Percentiles rank a stretch among this genome's conserved stretches.
These are phyloP conservation scores for Sinapis alba DNA, from an alignment of 441 rosid genomes.

Conservation along the genomic window DNA sequence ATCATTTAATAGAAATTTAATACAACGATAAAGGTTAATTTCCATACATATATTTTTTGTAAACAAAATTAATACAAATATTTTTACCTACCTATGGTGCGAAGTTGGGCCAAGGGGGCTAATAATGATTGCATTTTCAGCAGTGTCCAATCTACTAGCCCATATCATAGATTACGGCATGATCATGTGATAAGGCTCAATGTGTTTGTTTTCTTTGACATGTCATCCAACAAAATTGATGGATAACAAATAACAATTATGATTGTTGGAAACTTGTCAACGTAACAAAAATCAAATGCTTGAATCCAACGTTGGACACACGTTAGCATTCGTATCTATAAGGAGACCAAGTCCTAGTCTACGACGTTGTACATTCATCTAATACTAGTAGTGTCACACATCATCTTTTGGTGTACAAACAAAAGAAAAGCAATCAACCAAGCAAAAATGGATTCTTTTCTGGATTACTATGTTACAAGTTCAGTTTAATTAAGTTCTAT, in stretches of 20 bases:
- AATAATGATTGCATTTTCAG: not conserved
- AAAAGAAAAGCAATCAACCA: not conserved
- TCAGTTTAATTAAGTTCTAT: not conserved
- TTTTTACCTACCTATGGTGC: too few species aligned
- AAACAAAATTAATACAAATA: too few species aligned
- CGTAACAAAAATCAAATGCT: not conserved
- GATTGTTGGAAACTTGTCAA: constrained; percentile 28
- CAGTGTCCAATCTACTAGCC: not conserved
- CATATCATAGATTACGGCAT: not conserved
- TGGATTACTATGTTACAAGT: not conserved
- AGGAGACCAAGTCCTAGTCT: constrained; percentile 33
- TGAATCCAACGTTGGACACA: constrained; percentile 13
- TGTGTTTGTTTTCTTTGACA: not conserved
- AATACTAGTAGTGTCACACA: not conserved
- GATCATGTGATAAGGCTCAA: not conserved
- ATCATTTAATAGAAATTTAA: too few species aligned
- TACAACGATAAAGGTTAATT: too few species aligned
- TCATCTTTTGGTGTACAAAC: not conserved
- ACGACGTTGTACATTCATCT: constrained; percentile 12
- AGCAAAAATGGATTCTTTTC: constrained; percentile 7
- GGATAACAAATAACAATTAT: not conserved
- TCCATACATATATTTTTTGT: too few species aligned
- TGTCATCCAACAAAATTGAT: constrained; percentile 1
- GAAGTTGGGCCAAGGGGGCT: not conserved
- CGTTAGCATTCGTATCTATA: constrained; percentile 18